Base-by-base conservation (phyloP, 2,329 filamentous ascomycete genomes). In the Didymella arachidicola region DNA sequence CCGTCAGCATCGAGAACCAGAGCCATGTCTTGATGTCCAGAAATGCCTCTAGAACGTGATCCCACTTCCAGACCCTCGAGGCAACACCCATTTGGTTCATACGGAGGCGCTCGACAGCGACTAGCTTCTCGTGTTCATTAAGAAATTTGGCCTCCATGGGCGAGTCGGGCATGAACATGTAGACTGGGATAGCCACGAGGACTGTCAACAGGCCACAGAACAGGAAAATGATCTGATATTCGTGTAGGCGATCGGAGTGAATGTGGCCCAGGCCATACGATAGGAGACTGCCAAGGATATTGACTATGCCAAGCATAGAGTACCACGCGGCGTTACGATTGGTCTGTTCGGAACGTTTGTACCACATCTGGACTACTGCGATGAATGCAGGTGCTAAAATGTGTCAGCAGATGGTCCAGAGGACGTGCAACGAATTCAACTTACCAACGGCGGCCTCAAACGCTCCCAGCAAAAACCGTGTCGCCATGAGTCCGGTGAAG, bases 391-490 rank as follows among this genome's bases (percentile, higher is more conserved):
- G 72, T 19, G 72, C 72, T 74, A 10, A 12, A 36, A 2, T 8
- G 19, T 11, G 25, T 65, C 29, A 64, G 59, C 41, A 51, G 34
- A 7, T 26, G 4, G 29, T 34, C 14, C 6, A 39, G 18, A 22
- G 18, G 36, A 19, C 7, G 11, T 38, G 14, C n/a, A 25, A 29
- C 10, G n/a, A 16, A 10, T 11, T 2, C 5, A 3, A 62, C 71
- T 62, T 60, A 70, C 70, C 71, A 32, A 81, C 77, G 45, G 84
- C 84, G 0, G 88, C 84, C 73, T 91, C 89, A 66, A 90, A 90
- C 49, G 89, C 83, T 49, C 89, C 89, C 4, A 91, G 81, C 8
- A 91, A 75, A 0, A 86, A 89, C 5, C 89, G 83, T 2, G 89
- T 84, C 0, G 80, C 76, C n/a, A 89, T 80, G 1, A 91, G 79